Base-by-base conservation (phyloP, 2,329 filamentous ascomycete species). In the Alternaria triticimaculans region DNA sequence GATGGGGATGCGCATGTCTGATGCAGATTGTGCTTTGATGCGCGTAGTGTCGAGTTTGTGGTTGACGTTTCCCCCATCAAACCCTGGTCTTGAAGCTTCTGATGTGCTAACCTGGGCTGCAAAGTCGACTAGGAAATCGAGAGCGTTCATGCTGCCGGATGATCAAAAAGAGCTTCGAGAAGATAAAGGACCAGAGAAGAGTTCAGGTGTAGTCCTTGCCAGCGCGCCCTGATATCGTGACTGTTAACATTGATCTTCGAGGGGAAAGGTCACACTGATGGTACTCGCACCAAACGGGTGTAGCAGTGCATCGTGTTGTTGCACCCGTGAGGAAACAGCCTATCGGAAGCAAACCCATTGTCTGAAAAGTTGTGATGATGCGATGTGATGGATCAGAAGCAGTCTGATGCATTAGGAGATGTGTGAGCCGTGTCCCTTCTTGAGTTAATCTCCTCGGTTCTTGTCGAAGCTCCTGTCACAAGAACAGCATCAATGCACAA, bases 91-190 rank as follows among this genome's bases (percentile, higher is more conserved):
- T n/a, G 14, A 37, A 21, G 25, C 30, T 37, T 55, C 33, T 21
- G 62, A 44, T 5, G 44, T 59, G 51, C 51, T 55, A 20, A 49
- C 26, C 9, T 55, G 50, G 15, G 45, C n/a, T n/a, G 61, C 53
- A 45, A 71, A 72, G 21, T 72, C 68, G 48, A 67, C 58, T 15
- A 72, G 60, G 5, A 56, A 50, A 28, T 71, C 68, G 6, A 72
- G 65, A n/a, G 70, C 60, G 33, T 68, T 67, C 70, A 72, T 72
- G 1, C 15, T 58, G 46, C 20, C 11, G 11, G 15, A 6, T 10
- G 9, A 26, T 11, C 25, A 8, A 37, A 18, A 41, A 30, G 26
- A 43, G n/a, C 25, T 14, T 10, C 26, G n/a, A 10, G 30, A 53
- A n/a, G n/a, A 30, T 6, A 33, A 21, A 54, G 18, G 23, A 25